Conservation (phyloP, 2,329 filamentous ascomycete species). For the Beauveria rudraprayagi region DNA sequence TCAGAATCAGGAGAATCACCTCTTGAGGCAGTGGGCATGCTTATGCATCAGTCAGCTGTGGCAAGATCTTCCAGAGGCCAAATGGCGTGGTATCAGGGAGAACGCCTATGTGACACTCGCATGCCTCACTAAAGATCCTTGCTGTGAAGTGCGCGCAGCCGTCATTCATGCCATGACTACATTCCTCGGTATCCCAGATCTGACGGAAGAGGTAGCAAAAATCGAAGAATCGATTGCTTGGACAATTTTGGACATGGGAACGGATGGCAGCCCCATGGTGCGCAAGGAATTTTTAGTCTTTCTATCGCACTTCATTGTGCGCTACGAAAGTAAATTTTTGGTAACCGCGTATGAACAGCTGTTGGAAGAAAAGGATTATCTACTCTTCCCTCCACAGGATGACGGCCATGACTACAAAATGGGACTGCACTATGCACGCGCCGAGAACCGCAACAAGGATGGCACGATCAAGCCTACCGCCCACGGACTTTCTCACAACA, state of each 20-base stretch:
- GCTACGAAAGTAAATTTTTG: slow-evolving; percentile 87
- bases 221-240: slow-evolving; percentile 88
- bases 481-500: slow-evolving; percentile 68
- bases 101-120: slow-evolving; percentile 76
- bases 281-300: slow-evolving; percentile 90
- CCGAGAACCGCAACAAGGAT: slow-evolving; percentile 47
- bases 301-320: slow-evolving; percentile 81
- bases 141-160: slow-evolving; percentile 85
- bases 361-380: slow-evolving; percentile 69
- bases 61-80: slow-evolving; percentile 83
- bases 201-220: slow-evolving; percentile 83
- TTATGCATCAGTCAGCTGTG: slow-evolving; percentile 93
- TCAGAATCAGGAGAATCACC: slow-evolving; percentile 74
- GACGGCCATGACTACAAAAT: slow-evolving; percentile 52
- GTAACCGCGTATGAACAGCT: slow-evolving; percentile 90
- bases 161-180: slow-evolving; percentile 91
- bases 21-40: slow-evolving; percentile 91
- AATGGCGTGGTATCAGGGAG: slow-evolving; percentile 90
- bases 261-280: slow-evolving; percentile 90
- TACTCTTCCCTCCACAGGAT: slow-evolving; percentile 46
- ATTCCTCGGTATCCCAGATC: slow-evolving; percentile 85
- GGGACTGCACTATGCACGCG: slow-evolving; percentile 53
- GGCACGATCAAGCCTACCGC: slow-evolving; percentile 49
- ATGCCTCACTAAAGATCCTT: slow-evolving; percentile 72
- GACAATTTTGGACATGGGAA: slow-evolving; percentile 82